Evolutionary conservation across 768 basidiomycete genomes (phyloP).

Genomic region (Boletales sp.): DNA sequence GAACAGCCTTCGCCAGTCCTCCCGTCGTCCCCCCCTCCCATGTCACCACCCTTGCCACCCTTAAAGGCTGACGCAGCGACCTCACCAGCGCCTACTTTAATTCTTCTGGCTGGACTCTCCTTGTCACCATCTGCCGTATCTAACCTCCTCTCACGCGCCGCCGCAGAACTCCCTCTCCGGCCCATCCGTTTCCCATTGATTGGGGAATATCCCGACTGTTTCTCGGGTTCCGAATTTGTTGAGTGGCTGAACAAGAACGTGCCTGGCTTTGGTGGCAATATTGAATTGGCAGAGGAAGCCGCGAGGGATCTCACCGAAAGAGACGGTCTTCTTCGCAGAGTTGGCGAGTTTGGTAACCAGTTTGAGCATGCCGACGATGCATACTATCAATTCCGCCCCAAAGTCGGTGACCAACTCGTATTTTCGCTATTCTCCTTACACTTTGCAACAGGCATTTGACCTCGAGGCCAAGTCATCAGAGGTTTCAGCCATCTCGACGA

Average conservation of each 20-base stretch:
- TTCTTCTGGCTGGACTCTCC: slow-evolving; percentile 74
- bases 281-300: slow-evolving; percentile 77
- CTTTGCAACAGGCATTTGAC: slow-evolving; percentile 24
- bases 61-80: slow-evolving; percentile 36
- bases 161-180: slow-evolving; percentile 64
- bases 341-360: slow-evolving; percentile 80
- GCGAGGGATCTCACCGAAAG: slow-evolving; percentile 52
- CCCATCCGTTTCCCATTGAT: slow-evolving; percentile 73
- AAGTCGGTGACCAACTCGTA: slow-evolving; percentile 41
- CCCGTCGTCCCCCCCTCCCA: slow-evolving; percentile 54
- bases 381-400: slow-evolving; percentile 80
- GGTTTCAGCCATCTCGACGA: slow-evolving; percentile 16
- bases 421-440: slow-evolving; percentile 22
- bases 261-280: slow-evolving; percentile 69
- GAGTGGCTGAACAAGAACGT: slow-evolving; percentile 80
- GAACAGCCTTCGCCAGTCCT: slow-evolving; percentile 34
- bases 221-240: slow-evolving; percentile 87
- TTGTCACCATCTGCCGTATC: slow-evolving; percentile 64
- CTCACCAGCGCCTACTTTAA: slow-evolving; percentile 45
- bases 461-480: slow-evolving; percentile 26
- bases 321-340: slow-evolving; percentile 57
- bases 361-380: slow-evolving; percentile 78
- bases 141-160: slow-evolving; percentile 66
- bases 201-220: slow-evolving; percentile 83
- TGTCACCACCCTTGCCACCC: slow-evolving; percentile 60